Evolutionary conservation across 2,329 filamentous ascomycete species (phyloP).

Genomic region (Colletotrichum viniferum): DNA sequence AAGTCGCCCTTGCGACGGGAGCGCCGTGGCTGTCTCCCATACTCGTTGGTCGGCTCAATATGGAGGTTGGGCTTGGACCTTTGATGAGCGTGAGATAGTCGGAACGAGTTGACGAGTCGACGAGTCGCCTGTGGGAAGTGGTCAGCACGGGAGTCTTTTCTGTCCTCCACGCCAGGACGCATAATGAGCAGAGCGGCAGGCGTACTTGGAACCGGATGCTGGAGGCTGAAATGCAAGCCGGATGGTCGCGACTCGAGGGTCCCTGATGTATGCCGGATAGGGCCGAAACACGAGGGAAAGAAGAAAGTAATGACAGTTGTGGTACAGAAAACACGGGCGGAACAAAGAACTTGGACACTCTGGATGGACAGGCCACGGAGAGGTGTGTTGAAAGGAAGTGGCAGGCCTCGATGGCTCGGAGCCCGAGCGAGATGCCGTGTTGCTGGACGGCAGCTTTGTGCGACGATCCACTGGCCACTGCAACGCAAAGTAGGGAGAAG

Average conservation of each 20-base stretch:
- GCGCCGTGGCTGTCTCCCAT: not conserved
- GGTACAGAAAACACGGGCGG: not conserved
- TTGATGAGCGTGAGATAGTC: not conserved
- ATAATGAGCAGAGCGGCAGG: not conserved
- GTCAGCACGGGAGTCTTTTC: not conserved
- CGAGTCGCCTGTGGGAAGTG: not conserved
- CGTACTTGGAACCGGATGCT: not conserved
- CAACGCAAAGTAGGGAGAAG: not conserved
- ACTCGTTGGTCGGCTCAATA: not conserved
- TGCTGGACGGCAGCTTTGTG: not conserved
- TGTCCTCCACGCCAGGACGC: not conserved
- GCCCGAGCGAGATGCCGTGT: not conserved
- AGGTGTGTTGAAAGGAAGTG: not conserved
- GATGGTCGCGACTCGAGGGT: not conserved
- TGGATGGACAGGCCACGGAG: not conserved
- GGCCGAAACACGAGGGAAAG: not conserved
- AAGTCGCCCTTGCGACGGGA: not conserved
- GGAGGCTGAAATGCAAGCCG: not conserved
- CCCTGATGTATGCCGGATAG: not conserved
- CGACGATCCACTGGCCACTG: constrained; percentile 9
- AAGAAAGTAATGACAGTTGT: not conserved
- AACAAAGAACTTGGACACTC: not conserved
- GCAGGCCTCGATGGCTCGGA: not conserved
- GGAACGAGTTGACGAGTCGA: not conserved
- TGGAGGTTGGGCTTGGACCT: not conserved